Conservation (phyloP, 176 grass and related monocot genomes). For the Guadua angustifolia region DNA sequence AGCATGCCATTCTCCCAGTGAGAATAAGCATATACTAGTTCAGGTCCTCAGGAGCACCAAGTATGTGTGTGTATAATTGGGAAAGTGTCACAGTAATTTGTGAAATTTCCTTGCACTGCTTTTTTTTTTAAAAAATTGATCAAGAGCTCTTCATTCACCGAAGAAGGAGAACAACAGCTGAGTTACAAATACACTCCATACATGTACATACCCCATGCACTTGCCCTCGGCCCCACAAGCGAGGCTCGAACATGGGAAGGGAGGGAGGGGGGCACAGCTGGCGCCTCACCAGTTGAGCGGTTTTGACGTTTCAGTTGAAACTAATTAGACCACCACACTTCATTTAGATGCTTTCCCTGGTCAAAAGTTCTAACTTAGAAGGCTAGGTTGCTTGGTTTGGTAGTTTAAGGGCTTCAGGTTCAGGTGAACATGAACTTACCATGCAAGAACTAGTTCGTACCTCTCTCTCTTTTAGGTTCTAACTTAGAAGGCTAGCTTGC, state of each 20-base stretch:
- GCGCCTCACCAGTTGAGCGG: not conserved
- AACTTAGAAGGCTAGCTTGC: not conserved
- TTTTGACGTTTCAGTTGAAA: not conserved
- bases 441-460: not conserved
- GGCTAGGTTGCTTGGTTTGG: not conserved
- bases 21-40: conserved; percentile 21
- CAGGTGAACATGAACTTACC: not conserved
- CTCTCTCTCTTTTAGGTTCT: not conserved
- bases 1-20: conserved; percentile 17
- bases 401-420: not conserved
- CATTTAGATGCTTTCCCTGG: not conserved
- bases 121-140: too few species aligned
- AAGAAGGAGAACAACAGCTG: too few species aligned
- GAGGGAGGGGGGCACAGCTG: too few species aligned
- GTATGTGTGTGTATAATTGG: not conserved
- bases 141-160: too few species aligned
- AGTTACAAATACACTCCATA: too few species aligned
- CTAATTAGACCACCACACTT: not conserved
- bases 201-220: too few species aligned
- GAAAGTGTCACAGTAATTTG: not conserved
- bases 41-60: not conserved
- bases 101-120: not conserved
- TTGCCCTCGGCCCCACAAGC: too few species aligned
- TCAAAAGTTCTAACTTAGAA: not conserved
- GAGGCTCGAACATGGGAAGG: too few species aligned